Base-by-base conservation (phyloP, 768 basidiomycete genomes). In the Boletus sensibilis region DNA sequence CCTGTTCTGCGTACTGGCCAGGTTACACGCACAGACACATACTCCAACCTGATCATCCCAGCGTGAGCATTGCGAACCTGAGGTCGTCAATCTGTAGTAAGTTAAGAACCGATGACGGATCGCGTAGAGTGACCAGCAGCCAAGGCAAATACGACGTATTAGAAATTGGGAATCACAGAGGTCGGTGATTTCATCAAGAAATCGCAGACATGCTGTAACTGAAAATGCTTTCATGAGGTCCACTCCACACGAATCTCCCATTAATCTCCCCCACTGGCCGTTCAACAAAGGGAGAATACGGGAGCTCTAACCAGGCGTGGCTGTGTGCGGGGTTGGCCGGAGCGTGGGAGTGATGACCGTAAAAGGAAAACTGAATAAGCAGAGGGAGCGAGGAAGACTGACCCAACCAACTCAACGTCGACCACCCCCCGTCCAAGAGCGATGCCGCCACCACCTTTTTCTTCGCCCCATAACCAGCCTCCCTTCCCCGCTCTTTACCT, bases 401-500 rank as follows among this genome's bases (percentile, higher is more conserved):
- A 29, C 20, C 58, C 47, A 64, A 57, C 46, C 34, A 55, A 60
- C 55, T 60, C 57, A 48, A 48, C 63, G 59, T 59, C 61, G 57
- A 47, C 54, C 51, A 47, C 60, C 60, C 53, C 55, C 41, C 48
- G 43, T 56, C 50, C 60, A 43, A 51, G 56, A 45, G 65, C 67
- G 67, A 72, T 72, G 71, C 68, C 72, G 56, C 72, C 70, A 34
- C 65, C 69, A 42, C 58, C 71, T 8, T 74, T 72, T 50, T 67
- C 72, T 5, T 67, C 70, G 1, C 65, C 70, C 0, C 70, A 72
- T 16, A 60, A 20, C 51, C 68, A 67, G 14, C 58, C 62, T 0
- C 33, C 64, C 1, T 67, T 68, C 50, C 75, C 74, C 47, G 83
- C 78, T 21, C 82, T 86, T 25, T 86, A 86, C 71, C 77, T 98